Conservation (phyloP, 2,329 filamentous ascomycete genomes). For the Lojkania enalia region DNA sequence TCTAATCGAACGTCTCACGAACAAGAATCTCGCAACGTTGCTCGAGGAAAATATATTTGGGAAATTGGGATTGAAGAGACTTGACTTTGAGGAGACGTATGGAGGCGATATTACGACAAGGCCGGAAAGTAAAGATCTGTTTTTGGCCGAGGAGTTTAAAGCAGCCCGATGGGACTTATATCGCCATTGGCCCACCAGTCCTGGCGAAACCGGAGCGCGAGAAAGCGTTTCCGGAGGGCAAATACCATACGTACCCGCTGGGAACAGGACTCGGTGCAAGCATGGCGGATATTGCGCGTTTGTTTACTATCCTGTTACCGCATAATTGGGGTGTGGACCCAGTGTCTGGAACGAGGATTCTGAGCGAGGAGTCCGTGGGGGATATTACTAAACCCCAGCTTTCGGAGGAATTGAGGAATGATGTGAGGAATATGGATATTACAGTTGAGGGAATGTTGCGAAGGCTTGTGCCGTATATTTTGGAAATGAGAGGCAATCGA, state of each 20-base stretch:
- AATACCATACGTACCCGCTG: conserved; percentile 20
- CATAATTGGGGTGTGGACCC: conserved; percentile 24
- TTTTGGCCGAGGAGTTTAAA: conserved; percentile 61
- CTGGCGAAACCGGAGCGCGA: conserved; percentile 11
- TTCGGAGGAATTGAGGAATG: conserved; percentile 15
- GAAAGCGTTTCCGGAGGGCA: conserved; percentile 18
- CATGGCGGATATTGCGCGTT: conserved; percentile 17
- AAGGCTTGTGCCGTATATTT: too few relatives aligned
- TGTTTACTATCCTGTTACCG: conserved; percentile 22
- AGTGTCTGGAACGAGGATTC: conserved; percentile 14
- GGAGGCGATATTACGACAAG: conserved; percentile 46
- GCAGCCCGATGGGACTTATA: conserved; percentile 40
- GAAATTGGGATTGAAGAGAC: conserved; percentile 16
- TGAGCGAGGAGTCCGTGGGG: conserved; percentile 11
- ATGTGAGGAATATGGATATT: conserved; percentile 10
- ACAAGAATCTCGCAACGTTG: conserved; percentile 37
- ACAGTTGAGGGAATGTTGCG: background rate
- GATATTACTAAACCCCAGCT: conserved; percentile 22
- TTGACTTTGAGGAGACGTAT: conserved; percentile 20
- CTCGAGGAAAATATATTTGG: conserved; percentile 25
- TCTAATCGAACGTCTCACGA: conserved; percentile 49
- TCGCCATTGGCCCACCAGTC: conserved; percentile 13
- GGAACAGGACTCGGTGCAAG: conserved; percentile 24
- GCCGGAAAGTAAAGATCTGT: conserved; percentile 5
- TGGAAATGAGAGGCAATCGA: too few relatives aligned